Percentiles rank a stretch among this genome's conserved stretches.
Evolutionary conservation across 2,329 filamentous ascomycete genomes (phyloP).

Genomic region (Colletotrichum filicis): DNA sequence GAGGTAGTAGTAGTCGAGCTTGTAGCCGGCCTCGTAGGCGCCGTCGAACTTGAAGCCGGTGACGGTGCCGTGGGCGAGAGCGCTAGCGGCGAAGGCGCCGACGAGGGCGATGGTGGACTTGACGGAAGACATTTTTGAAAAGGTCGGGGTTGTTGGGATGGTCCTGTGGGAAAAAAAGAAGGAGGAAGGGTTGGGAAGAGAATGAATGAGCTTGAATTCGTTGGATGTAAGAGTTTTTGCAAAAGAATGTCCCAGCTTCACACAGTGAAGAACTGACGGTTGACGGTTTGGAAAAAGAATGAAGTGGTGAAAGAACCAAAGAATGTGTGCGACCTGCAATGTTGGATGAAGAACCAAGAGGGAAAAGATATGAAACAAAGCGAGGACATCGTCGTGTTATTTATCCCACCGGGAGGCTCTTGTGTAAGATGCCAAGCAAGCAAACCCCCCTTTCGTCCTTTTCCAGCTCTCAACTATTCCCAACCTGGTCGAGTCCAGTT

Average conservation of each 20-base stretch:
- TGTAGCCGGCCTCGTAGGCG: conserved; percentile 34
- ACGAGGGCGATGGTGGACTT: conserved; percentile 32
- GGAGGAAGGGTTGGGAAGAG: neutral
- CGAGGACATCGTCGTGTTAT: conserved; percentile 17
- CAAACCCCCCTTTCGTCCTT: conserved; percentile 1
- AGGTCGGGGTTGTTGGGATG: neutral
- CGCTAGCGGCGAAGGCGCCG: conserved; percentile 33
- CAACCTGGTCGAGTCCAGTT: neutral
- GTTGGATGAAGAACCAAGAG: conserved; percentile 23
- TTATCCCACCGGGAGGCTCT: conserved; percentile 3
- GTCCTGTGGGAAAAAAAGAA: neutral
- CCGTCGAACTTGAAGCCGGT: conserved; percentile 28
- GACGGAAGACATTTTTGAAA: conserved; percentile 18
- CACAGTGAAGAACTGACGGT: conserved; percentile 36
- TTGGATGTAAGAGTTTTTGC: conserved; percentile 27
- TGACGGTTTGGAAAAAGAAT: conserved; percentile 27
- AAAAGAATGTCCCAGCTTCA: conserved; percentile 36
- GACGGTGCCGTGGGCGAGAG: conserved; percentile 36
- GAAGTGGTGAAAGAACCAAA: conserved; percentile 30
- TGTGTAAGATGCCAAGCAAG: neutral
- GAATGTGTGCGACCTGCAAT: conserved; percentile 32
- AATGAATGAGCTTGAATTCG: conserved; percentile 19
- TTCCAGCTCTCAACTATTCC: neutral
- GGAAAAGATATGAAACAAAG: neutral
- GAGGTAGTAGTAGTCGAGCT: conserved; percentile 38